phyloP scores from a whole-genome alignment of 345 rosid species.

The Cardiospermum halicacabum region DNA sequence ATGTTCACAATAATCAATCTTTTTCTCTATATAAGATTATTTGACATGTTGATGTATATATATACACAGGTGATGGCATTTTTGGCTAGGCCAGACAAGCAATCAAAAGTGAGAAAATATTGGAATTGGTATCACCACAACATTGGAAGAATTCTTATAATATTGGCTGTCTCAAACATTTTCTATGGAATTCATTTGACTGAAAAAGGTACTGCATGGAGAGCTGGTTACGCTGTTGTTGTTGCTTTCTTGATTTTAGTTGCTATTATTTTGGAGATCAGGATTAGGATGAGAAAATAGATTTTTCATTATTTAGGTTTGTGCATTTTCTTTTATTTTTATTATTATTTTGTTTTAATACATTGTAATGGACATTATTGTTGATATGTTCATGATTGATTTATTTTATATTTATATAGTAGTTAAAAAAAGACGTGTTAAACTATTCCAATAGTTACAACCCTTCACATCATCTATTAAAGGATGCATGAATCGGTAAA shows the following conservation, averaged over 20 bases:
- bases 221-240: conserved; percentile 51
- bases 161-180: conserved; percentile 55
- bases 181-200: conserved; percentile 85
- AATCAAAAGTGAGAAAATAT: conserved; percentile 51
- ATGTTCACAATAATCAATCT: too few relatives aligned
- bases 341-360: too few relatives aligned
- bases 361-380: background rate
- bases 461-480: too few relatives aligned
- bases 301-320: background rate
- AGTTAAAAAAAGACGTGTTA: too few relatives aligned
- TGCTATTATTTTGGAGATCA: conserved; percentile 39
- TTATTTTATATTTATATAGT: background rate
- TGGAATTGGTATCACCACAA: conserved; percentile 85
- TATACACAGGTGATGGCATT: conserved; percentile 60
- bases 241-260: conserved; percentile 37
- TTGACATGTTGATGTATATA: too few relatives aligned
- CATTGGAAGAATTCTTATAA: conserved; percentile 53
- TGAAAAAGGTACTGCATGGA: conserved; percentile 49
- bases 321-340: background rate
- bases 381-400: background rate
- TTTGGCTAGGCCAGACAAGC: conserved; percentile 55
- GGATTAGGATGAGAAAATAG: conserved; percentile 37
- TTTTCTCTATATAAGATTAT: too few relatives aligned
- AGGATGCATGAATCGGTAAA: too few relatives aligned
- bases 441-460: too few relatives aligned